Percentiles rank a stretch among this genome's conserved stretches.
phyloP scores from a whole-genome alignment of 495 filamentous ascomycete species.

The Xylaria sp. region DNA sequence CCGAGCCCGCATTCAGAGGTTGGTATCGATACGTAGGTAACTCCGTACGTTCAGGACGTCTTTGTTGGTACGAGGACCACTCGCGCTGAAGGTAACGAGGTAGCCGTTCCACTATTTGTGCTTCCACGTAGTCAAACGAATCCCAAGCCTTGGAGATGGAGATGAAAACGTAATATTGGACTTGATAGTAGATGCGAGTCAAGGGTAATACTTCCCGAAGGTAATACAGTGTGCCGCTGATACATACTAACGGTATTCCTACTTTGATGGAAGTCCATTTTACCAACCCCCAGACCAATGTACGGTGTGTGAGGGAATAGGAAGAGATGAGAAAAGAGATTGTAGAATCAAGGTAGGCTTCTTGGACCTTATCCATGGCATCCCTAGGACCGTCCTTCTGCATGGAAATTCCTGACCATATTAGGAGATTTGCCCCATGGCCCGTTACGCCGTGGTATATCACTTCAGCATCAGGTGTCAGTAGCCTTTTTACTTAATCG shows the following conservation, averaged over 20 bases:
- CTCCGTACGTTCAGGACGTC: neutral
- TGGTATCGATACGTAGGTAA: slow-evolving; percentile 15
- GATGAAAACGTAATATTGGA: neutral
- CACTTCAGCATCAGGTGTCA: neutral
- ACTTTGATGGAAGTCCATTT: neutral
- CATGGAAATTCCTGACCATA: neutral
- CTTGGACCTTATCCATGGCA: neutral
- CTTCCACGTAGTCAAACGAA: slow-evolving; percentile 11
- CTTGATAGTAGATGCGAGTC: neutral
- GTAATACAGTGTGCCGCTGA: neutral
- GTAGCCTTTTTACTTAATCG: neutral
- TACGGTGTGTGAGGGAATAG: slow-evolving; percentile 3
- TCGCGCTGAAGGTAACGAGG: slow-evolving; percentile 15
- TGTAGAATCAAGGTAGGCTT: neutral
- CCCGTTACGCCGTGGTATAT: neutral
- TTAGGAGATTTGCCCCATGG: neutral
- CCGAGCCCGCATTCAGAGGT: slow-evolving; percentile 9
- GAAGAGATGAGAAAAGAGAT: slow-evolving; percentile 1
- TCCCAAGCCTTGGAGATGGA: neutral
- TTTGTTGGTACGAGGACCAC: slow-evolving; percentile 11
- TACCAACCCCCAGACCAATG: slow-evolving; percentile 1
- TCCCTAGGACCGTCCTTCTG: slow-evolving; percentile 1
- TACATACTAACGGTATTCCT: slow-evolving; percentile 10
- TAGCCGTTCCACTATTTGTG: slow-evolving; percentile 14
- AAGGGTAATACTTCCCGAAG: neutral